Evolutionary conservation across 768 basidiomycete genomes (phyloP).

Genomic region (Tricholoma matsutake): DNA sequence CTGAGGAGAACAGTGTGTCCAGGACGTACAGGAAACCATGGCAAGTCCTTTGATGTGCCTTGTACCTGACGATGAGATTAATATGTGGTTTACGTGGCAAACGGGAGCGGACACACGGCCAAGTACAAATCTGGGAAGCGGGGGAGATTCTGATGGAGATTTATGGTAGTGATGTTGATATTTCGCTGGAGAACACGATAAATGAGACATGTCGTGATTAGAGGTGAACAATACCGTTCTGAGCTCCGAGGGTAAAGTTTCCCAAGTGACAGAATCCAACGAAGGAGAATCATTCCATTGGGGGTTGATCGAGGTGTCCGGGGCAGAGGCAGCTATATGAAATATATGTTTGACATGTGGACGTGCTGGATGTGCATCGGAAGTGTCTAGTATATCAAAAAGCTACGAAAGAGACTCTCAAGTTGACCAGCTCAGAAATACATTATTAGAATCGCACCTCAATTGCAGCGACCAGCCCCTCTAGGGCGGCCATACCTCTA

Average conservation of each 20-base stretch:
- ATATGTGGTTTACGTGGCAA: background rate
- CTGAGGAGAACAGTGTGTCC: constrained; percentile 45
- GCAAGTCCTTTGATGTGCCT: constrained; percentile 30
- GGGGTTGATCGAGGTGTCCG: constrained; percentile 54
- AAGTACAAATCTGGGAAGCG: constrained; percentile 51
- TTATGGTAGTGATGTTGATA: constrained; percentile 54
- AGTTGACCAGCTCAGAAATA: background rate
- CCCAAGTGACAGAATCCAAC: constrained; percentile 57
- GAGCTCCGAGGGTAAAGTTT: constrained; percentile 55
- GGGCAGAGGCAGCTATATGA: constrained; percentile 56
- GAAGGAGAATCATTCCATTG: constrained; percentile 46
- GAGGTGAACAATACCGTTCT: constrained; percentile 44
- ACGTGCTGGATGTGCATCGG: constrained; percentile 9
- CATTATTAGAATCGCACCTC: constrained; percentile 43
- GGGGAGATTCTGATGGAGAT: constrained; percentile 39
- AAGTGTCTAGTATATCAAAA: constrained; percentile 37
- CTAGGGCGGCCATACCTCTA: constrained; percentile 64
- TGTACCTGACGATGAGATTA: constrained; percentile 29
- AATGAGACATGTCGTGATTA: background rate
- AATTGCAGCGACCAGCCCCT: constrained; percentile 66
- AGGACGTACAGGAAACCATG: constrained; percentile 56
- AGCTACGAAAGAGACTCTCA: constrained; percentile 23
- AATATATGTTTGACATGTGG: constrained; percentile 45
- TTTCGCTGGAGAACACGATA: constrained; percentile 42
- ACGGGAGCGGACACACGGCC: constrained; percentile 33